These are phyloP conservation scores for Obelidium mucronatum DNA, from an alignment of 192 early-diverging fungal genomes.

Conservation along the genomic window DNA sequence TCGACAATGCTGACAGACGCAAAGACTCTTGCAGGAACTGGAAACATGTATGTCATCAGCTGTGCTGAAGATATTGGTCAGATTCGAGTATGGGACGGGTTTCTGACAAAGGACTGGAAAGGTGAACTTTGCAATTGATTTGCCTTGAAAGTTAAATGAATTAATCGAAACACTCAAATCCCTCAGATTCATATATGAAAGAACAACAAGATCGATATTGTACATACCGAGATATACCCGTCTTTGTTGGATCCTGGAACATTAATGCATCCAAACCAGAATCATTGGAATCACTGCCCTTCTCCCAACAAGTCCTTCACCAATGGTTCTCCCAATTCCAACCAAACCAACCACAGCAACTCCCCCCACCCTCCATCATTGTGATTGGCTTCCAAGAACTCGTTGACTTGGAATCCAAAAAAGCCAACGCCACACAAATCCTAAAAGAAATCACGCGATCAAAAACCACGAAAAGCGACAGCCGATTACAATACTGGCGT, in stretches of 20 bases:
- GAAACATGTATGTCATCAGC: slow-evolving; percentile 44
- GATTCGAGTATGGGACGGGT: slow-evolving; percentile 80
- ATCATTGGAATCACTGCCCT: slow-evolving; percentile 63
- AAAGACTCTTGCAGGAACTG: neutral
- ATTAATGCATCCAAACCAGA: slow-evolving; percentile 90
- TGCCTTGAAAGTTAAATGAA: neutral
- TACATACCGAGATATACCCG: slow-evolving; percentile 66
- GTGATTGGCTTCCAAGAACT: slow-evolving; percentile 88
- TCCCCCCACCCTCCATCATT: slow-evolving; percentile 73
- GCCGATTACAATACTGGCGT: slow-evolving; percentile 86
- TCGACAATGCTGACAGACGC: neutral
- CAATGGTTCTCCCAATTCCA: slow-evolving; percentile 42
- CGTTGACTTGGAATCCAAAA: slow-evolving; percentile 73
- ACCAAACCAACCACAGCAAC: slow-evolving; percentile 30
- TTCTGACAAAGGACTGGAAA: slow-evolving; percentile 71
- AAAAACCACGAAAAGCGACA: slow-evolving; percentile 56
- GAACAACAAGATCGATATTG: slow-evolving; percentile 68
- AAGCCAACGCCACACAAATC: slow-evolving; percentile 45
- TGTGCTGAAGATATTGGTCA: slow-evolving; percentile 57
- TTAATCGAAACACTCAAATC: neutral
- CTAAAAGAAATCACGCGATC: slow-evolving; percentile 1
- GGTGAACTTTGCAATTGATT: slow-evolving; percentile 49
- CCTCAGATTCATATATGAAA: slow-evolving; percentile 66
- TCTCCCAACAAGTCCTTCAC: neutral
- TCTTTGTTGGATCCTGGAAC: slow-evolving; percentile 93